These are phyloP conservation scores for Micractinium conductrix DNA, from an alignment of 139 green algal species.

Conservation along the genomic window DNA sequence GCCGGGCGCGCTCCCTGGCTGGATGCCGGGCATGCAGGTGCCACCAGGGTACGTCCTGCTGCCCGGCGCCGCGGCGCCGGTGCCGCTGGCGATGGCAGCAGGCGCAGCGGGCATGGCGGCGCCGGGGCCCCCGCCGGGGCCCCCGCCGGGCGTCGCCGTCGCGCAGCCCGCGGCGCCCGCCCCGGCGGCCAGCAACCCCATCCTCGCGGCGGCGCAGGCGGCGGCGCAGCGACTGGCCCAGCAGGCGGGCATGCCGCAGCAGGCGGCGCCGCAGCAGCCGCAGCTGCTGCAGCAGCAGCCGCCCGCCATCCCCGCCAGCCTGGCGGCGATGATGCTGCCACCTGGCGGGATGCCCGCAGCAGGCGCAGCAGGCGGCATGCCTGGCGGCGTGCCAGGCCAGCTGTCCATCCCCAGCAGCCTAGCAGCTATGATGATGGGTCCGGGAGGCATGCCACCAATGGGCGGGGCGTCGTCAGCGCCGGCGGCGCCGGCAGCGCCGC, in stretches of 20 bases:
- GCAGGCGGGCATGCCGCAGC: constrained; percentile 17
- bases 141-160: constrained; percentile 3
- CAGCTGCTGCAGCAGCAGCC: not conserved
- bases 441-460: no score
- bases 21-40: not conserved
- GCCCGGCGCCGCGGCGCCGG: not conserved
- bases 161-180: no score
- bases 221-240: constrained; percentile 49
- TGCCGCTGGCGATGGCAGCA: not conserved
- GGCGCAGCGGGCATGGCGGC: not conserved
- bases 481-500: not conserved
- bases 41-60: not conserved
- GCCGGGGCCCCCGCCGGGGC: not conserved
- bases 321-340: constrained; percentile 32
- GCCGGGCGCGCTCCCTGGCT: no score
- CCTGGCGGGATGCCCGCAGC: constrained; percentile 4
- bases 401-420: no score
- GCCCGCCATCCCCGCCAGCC: not conserved
- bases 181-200: constrained; percentile 38
- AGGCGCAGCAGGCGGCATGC: not conserved
- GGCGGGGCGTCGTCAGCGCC: no score
- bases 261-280: not conserved
- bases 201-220: constrained; percentile 63
- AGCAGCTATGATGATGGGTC: no score
- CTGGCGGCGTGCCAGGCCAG: not conserved